Conservation (phyloP, 2,329 filamentous ascomycete genomes). For the Diaporthe eres region DNA sequence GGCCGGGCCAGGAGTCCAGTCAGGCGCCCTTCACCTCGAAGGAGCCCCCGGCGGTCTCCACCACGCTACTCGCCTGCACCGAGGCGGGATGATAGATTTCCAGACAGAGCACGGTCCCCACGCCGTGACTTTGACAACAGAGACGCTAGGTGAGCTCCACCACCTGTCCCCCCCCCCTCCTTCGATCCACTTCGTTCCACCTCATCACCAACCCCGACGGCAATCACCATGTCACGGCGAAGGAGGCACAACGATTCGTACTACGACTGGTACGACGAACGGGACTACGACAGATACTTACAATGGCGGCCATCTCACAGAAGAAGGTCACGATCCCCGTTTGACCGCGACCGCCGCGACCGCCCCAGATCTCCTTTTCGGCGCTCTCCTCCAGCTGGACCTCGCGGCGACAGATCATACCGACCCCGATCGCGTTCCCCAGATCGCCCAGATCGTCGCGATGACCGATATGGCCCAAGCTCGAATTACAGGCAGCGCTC, state of each 20-base stretch:
- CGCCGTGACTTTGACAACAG: constrained; percentile 56
- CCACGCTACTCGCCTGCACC: constrained; percentile 54
- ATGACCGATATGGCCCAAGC: constrained; percentile 54
- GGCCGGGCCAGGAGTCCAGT: constrained; percentile 54
- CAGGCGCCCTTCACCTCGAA: constrained; percentile 51
- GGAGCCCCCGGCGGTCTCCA: constrained; percentile 50
- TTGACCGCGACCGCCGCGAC: constrained; percentile 64
- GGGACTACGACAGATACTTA: constrained; percentile 23
- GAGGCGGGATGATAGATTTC: constrained; percentile 55
- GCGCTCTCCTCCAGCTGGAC: constrained; percentile 55
- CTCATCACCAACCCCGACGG: constrained; percentile 19
- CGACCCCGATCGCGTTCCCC: constrained; percentile 67
- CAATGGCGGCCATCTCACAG: constrained; percentile 49
- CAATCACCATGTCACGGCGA: constrained; percentile 33
- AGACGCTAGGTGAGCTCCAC: constrained; percentile 49
- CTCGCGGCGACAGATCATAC: constrained; percentile 60
- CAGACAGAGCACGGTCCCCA: constrained; percentile 56
- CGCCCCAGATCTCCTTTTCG: constrained; percentile 55
- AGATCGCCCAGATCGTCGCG: constrained; percentile 64
- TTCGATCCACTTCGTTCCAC: not conserved
- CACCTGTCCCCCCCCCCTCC: constrained; percentile 7
- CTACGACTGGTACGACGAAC: not conserved
- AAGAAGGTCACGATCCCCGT: constrained; percentile 69
- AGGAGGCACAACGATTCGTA: not conserved
- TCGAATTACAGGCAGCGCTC: constrained; percentile 62